A percentile compares a stretch with the other conserved stretches of the same genome.
These are phyloP conservation scores for Thymus mandschuricus DNA, from an alignment of 257 asterid species.

Conservation along the genomic window DNA sequence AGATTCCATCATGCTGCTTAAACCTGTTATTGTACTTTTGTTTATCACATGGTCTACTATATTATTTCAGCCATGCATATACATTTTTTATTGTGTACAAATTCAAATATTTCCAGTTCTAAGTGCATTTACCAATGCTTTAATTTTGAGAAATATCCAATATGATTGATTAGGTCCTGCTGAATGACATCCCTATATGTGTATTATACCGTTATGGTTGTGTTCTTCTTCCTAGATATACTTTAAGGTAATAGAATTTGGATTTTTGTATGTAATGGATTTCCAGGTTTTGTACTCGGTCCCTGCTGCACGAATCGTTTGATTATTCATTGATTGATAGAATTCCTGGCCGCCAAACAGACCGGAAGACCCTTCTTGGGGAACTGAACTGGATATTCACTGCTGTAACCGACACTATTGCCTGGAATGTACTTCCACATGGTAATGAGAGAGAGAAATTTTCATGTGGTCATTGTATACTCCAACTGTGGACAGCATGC, in stretches of 20 bases:
- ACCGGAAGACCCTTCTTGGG: conserved; percentile 97
- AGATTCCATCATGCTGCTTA: neutral
- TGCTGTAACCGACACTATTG: conserved; percentile 98
- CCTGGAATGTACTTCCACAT: conserved; percentile 99
- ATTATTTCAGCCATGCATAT: conserved; percentile 4
- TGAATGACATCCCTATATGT: neutral
- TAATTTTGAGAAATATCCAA: conserved; percentile 1
- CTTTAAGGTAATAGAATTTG: conserved; percentile 18
- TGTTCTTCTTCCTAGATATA: conserved; percentile 16
- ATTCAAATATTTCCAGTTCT: conserved; percentile 9
- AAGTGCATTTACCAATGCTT: conserved; percentile 16
- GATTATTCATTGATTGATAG: conserved; percentile 86
- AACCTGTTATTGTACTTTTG: neutral
- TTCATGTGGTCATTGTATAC: conserved; percentile 19
- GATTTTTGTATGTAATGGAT: conserved; percentile 40
- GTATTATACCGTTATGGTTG: neutral
- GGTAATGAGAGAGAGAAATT: conserved; percentile 57
- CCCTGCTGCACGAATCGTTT: conserved; percentile 85
- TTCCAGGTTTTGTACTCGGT: conserved; percentile 71
- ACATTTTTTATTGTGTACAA: neutral
- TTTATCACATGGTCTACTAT: neutral
- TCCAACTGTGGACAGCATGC: conserved; percentile 14
- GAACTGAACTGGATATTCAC: conserved; percentile 99
- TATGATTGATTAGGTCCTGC: conserved; percentile 12
- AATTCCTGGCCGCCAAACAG: conserved; percentile 99